Evolutionary conservation across 352 stramenopile genomes (phyloP), one percentile per base, ranked within the genome.

Genomic region (Pythium monospermum): DNA sequence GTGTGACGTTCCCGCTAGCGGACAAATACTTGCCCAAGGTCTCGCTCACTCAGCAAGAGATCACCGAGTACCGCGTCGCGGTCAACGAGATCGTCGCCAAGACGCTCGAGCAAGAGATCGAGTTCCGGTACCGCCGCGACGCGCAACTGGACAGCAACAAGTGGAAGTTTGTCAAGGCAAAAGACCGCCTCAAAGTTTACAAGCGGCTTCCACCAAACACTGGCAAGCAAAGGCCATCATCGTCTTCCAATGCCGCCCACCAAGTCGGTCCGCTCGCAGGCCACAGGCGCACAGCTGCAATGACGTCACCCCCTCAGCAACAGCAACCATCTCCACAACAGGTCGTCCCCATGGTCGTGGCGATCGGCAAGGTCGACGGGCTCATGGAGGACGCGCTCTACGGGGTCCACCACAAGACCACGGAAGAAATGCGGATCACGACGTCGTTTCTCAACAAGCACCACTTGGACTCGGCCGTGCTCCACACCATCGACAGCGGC

Each of bases 331-430:
- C 61, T 15, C 39, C 49, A 3, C 64, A 65, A 6, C 44, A 49
- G 22, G 49, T 46, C 6, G 22, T 69, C 3, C 65, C 68, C 4
- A 83, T 76, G 66, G 59, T 80, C 12, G 45, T 83, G 8, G 73
- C 68, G 35, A 47, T 83, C 7, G 75, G 75, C 2, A 66, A 56
- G 1, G 61, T 83, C 25, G 59, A 72, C 6, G 72, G 70, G 35
- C 45, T 60, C 7, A 45, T 84, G 11, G 68, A 81, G 33, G 60
- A 86, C 49, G 47, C 64, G 25, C 50, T 84, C 6, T 86, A 83
- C 44, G 72, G 72, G 6, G 40, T 79, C 11, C 67, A 81, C 53
- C 51, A 69, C 38, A 82, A 80, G 48, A 81, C 51, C 3, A 69
- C 67, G 0, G 57, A 74, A 1, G 73, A 82, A 44, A 83, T 84